Percentiles rank a stretch among this genome's conserved stretches.
These are phyloP conservation scores for Plasmodium malariae DNA, from an alignment of 169 alveolate genomes.

Conservation along the genomic window DNA sequence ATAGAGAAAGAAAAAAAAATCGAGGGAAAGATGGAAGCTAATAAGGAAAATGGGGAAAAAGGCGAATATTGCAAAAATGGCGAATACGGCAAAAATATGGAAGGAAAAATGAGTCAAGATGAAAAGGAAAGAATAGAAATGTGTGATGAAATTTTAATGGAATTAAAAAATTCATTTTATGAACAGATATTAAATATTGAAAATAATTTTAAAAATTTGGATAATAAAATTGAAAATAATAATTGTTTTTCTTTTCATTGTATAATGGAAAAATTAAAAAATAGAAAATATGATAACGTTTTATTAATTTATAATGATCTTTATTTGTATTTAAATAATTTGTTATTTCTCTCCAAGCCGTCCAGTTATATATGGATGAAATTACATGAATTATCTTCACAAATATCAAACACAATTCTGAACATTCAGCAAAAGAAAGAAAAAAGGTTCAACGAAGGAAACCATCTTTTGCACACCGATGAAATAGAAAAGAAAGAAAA, in stretches of 20 bases:
- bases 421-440: conserved; percentile 41
- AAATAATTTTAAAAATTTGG: conserved; percentile 64
- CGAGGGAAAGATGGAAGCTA: background rate
- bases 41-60: background rate
- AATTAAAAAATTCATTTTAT: conserved; percentile 13
- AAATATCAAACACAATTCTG: conserved; percentile 20
- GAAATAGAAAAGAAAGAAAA: background rate
- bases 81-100: background rate
- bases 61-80: background rate
- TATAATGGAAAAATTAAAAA: conserved; percentile 46
- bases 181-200: conserved; percentile 52
- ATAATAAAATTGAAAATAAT: conserved; percentile 51
- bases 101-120: background rate
- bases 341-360: conserved; percentile 59
- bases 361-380: conserved; percentile 73
- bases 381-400: conserved; percentile 42
- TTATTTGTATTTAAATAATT: conserved; percentile 45
- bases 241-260: conserved; percentile 47
- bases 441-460: no score
- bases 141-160: conserved; percentile 39
- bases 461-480: no score
- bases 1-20: background rate
- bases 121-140: conserved; percentile 25
- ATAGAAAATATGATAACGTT: conserved; percentile 38
- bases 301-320: conserved; percentile 46